A percentile compares a stretch with the other conserved stretches of the same genome.
These are phyloP conservation scores for Parvularia atlantis DNA, from an alignment of 78 protist genomes.

Conservation along the genomic window DNA sequence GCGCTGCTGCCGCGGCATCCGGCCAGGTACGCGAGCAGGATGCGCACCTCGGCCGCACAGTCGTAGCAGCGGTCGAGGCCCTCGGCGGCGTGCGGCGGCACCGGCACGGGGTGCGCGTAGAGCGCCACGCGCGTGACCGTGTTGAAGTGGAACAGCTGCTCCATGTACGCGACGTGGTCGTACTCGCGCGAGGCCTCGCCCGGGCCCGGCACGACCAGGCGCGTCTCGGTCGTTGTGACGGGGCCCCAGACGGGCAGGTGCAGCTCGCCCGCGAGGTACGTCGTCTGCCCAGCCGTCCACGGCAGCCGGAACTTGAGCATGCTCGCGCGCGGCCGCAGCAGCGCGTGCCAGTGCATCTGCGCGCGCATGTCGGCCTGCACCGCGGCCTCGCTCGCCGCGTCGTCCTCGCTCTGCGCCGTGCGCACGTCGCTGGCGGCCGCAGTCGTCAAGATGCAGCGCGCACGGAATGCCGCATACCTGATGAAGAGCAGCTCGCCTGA, in stretches of 20 bases:
- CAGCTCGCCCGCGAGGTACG: constrained; percentile 39
- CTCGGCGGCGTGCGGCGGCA: background rate
- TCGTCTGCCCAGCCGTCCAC: constrained; percentile 11
- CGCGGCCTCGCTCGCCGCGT: background rate
- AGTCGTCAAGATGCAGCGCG: background rate
- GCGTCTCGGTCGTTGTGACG: constrained; percentile 46
- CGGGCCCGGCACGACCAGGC: constrained; percentile 20
- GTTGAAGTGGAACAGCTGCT: constrained; percentile 46
- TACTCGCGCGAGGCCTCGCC: background rate
- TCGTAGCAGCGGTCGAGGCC: constrained; percentile 50
- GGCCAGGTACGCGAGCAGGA: constrained; percentile 11
- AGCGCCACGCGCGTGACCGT: constrained; percentile 15
- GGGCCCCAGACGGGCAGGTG: constrained; percentile 48
- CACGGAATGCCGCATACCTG: background rate
- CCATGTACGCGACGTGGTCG: constrained; percentile 34
- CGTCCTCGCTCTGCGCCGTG: background rate
- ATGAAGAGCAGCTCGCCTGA: background rate
- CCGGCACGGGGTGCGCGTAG: background rate
- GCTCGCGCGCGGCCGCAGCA: background rate
- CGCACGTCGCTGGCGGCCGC: constrained; percentile 22
- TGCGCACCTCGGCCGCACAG: constrained; percentile 32
- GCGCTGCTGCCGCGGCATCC: no score
- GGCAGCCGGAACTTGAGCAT: constrained; percentile 58
- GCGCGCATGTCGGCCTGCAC: constrained; percentile 8
- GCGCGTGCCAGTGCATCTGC: constrained; percentile 20